Conservation (phyloP, 108 stramenopile genomes). For the Skeletonema tropicum region DNA sequence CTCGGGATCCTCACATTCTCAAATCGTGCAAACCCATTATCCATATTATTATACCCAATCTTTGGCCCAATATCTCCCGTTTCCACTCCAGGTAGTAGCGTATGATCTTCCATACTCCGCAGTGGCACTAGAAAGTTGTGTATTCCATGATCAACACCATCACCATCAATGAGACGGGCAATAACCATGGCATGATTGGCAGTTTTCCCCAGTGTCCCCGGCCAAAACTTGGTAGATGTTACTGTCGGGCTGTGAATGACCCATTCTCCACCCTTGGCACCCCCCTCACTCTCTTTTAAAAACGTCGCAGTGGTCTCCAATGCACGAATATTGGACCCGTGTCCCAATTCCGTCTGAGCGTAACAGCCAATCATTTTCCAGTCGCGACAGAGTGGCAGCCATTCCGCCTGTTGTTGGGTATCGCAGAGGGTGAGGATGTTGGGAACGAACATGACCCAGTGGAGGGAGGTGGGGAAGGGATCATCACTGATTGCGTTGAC, state of each 20-base stretch:
- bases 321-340: constrained; percentile 91
- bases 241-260: constrained; percentile 89
- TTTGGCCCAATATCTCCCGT: constrained; percentile 97
- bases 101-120: constrained; percentile 79
- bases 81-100: constrained; percentile 85
- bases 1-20: constrained; percentile 87
- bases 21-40: constrained; percentile 94
- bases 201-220: constrained; percentile 91
- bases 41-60: constrained; percentile 95
- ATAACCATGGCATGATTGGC: constrained; percentile 98
- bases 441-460: constrained; percentile 95
- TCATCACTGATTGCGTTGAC: constrained; percentile 76
- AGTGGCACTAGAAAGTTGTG: constrained; percentile 96
- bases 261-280: constrained; percentile 69
- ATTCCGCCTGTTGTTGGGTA: constrained; percentile 86
- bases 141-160: constrained; percentile 82
- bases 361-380: constrained; percentile 96
- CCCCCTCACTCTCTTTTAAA: constrained; percentile 69
- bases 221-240: constrained; percentile 95
- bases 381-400: constrained; percentile 91
- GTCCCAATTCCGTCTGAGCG: constrained; percentile 95
- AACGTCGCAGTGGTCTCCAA: constrained; percentile 96
- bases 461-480: constrained; percentile 73
- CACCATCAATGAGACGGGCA: constrained; percentile 92
- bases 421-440: constrained; percentile 86